Evolutionary conservation across 495 filamentous ascomycete genomes (phyloP), one percentile per base, ranked within the genome.

Genomic region (Penicillium antarcticum): DNA sequence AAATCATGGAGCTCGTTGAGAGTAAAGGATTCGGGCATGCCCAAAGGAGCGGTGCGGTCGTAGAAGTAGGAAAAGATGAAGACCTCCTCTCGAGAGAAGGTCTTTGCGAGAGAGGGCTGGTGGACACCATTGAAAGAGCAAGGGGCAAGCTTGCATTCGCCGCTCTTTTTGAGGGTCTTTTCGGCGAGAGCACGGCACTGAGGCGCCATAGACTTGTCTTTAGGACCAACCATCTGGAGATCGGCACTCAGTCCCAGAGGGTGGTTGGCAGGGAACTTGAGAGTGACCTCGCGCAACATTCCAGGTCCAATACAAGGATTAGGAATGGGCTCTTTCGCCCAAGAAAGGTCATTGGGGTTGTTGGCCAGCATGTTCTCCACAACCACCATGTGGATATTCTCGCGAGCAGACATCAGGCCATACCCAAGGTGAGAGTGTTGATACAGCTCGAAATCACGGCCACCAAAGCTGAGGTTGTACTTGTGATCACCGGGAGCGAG

Each of bases 401-500:
- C 82, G 45, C 94, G 89, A 21, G 94, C 94, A 53, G 87, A 80
- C 91, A 96, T 98, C 45, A 98, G 85, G 62, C 94, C 94, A 62
- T 97, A 97, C 45, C 92, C 92, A 44, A 98, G 86, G 71, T 98
- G 95, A 21, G 92, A 96, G 73, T 98, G 91, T 72, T 98, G 94
- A 75, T 98, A 98, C n/a, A 98, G 84, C 38, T 85, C 80, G 67
- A 97, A 97, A 35, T 92, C 72, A 48, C 89, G 87, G 49, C 92
- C 94, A 54, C 92, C 92, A 55, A 96, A 97, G 35, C 84, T 78
- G 52, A 98, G 83, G 39, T 86, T 80, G 70, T 98, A 98, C 72
- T 96, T 97, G 80, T 98, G 95, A 66, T 97, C 95, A 55, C 94
- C 94, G 34, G 90, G 85, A 17, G 83, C 80, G 44, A 98, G 75